Evolutionary conservation across 1,284 basidiomycete genomes (phyloP).

Genomic region (Puccinia triticina): DNA sequence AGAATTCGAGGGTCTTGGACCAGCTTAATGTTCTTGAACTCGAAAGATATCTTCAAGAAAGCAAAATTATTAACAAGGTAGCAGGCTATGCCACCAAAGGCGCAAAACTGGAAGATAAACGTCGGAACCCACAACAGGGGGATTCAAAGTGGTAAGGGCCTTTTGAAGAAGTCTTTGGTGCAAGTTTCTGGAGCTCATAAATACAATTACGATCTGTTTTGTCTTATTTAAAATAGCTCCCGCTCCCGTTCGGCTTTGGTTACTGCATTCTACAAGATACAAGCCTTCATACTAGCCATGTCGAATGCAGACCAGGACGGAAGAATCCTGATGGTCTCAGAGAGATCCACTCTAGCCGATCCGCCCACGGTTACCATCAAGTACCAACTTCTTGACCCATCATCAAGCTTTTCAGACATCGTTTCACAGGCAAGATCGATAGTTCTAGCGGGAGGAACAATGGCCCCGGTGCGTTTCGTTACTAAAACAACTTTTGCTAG

Average conservation of each 20-base stretch:
- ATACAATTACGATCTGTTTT: neutral
- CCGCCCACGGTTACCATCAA: slow-evolving; percentile 68
- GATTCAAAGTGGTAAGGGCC: slow-evolving; percentile 20
- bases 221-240: slow-evolving; percentile 5
- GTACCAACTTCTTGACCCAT: slow-evolving; percentile 93
- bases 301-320: slow-evolving; percentile 78
- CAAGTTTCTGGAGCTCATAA: neutral
- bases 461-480: slow-evolving; percentile 76
- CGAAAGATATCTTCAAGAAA: slow-evolving; percentile 77
- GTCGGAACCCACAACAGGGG: neutral
- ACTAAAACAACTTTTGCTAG: neutral
- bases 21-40: slow-evolving; percentile 66
- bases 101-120: slow-evolving; percentile 59
- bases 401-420: slow-evolving; percentile 80
- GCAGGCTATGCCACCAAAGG: slow-evolving; percentile 75
- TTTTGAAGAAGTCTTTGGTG: neutral
- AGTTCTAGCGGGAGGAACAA: slow-evolving; percentile 90
- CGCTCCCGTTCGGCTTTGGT: slow-evolving; percentile 61
- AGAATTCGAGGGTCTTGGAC: slow-evolving; percentile 66
- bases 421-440: slow-evolving; percentile 78
- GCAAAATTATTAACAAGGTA: slow-evolving; percentile 75
- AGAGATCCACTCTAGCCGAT: slow-evolving; percentile 7
- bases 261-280: slow-evolving; percentile 81
- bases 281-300: slow-evolving; percentile 80
- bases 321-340: slow-evolving; percentile 61